Evolutionary conservation across 331 rosid genomes (phyloP), one percentile per base, ranked within the genome.

Genomic region (Rosa hybrid): DNA sequence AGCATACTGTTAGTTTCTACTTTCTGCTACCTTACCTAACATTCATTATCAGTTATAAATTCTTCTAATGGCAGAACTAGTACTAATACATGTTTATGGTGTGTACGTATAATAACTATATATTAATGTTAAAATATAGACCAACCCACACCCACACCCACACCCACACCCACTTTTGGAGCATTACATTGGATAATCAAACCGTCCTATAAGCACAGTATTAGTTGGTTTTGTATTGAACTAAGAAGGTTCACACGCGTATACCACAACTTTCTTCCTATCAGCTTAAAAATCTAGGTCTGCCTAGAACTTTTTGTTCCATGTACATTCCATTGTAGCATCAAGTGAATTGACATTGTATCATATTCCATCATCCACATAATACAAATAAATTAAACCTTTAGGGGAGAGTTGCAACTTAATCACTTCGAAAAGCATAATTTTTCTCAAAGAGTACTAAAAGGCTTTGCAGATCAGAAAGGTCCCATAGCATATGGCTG

Each of bases 11-110:
- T 41, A 65, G 74, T 68, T 34, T 34, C 39, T 34, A n/a, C 85
- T 27, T 1, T 27, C 30, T 65, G 3, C 75, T 23, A 68, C 78
- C 77, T 27, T 30, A 73, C 84, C 84, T 82, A 76, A 53, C 76
- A 59, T 5, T n/a, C 45, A 4, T 77, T 42, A 50, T 78, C 16
- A 25, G 11, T 41, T 44, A 41, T 41, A 46, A 68, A 44, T 23
- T 57, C 10, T 74, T 74, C 68, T 39, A 39, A 75, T 75, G 62
- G 49, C 21, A 67, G 10, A 4, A 16, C 21, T 41, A 7, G 21
- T 1, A 63, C 39, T 30, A 27, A 10, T 27, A 10, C 64, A 30
- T 16, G 4, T 17, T 8, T 4, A 20, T 38, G 16, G 62, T 54
- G 49, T 74, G 17, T 3, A 2, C 14, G 20, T 4, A 59, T 59